Evolutionary conservation across 352 stramenopile species (phyloP).

Genomic region (Thalassiosira sp.): DNA sequence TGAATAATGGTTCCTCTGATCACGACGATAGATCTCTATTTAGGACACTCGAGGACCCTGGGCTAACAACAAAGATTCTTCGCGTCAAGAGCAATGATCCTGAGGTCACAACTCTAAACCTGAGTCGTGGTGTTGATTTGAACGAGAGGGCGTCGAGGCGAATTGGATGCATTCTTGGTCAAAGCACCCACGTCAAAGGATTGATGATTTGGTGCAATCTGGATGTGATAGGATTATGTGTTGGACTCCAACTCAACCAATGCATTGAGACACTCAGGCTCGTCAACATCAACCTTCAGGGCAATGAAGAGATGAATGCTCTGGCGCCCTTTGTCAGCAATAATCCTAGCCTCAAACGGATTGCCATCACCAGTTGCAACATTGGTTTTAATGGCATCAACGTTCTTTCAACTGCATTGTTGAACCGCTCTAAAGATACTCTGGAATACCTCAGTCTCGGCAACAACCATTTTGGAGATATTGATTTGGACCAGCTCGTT

Average conservation of each 20-base stretch:
- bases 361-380: constrained; percentile 3
- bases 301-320: background rate
- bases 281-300: background rate
- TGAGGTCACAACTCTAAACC: background rate
- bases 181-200: background rate
- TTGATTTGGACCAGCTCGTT: background rate
- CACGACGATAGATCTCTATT: background rate
- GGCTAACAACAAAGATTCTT: background rate
- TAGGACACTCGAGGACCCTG: background rate
- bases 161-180: constrained; percentile 9
- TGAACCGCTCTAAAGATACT: constrained; percentile 9
- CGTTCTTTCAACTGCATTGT: constrained; percentile 12
- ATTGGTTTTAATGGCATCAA: constrained; percentile 4
- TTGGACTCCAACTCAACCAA: background rate
- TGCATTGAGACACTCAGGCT: background rate
- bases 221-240: background rate
- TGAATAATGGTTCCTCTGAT: background rate
- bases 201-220: background rate
- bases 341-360: constrained; percentile 14
- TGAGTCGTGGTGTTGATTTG: background rate
- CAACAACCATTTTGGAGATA: background rate
- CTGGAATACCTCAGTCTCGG: background rate
- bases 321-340: constrained; percentile 16
- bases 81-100: constrained; percentile 16
- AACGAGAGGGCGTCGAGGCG: constrained; percentile 12